phyloP scores from a whole-genome alignment of 2,329 filamentous ascomycete species.

The Parastagonospora avenae region DNA sequence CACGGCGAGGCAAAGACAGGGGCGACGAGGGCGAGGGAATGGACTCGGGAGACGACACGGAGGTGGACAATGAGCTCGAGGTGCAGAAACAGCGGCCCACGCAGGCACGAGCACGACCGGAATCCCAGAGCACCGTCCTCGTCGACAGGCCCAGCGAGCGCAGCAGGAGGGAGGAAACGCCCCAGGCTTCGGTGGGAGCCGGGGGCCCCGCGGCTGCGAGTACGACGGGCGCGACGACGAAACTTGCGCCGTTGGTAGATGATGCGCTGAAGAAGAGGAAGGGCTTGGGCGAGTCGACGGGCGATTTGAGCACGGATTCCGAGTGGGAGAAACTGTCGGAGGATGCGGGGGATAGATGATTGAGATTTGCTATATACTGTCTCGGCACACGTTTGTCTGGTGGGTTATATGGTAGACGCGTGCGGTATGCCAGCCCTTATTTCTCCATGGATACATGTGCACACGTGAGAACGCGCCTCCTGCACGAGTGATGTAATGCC shows the following conservation, averaged over 20 bases:
- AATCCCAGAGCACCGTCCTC: constrained; percentile 43
- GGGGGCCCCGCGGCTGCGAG: constrained; percentile 23
- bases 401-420: neutral
- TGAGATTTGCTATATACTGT: constrained; percentile 2
- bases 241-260: constrained; percentile 35
- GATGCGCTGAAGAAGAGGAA: constrained; percentile 53
- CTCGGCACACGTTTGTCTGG: constrained; percentile 2
- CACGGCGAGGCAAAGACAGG: constrained; percentile 53
- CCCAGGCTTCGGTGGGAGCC: constrained; percentile 15
- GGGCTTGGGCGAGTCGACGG: constrained; percentile 54
- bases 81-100: constrained; percentile 31
- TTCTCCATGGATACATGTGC: neutral
- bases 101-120: constrained; percentile 22
- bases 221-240: constrained; percentile 37
- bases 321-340: constrained; percentile 94
- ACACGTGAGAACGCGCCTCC: constrained; percentile 34
- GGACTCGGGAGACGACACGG: constrained; percentile 54
- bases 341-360: constrained; percentile 44
- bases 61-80: constrained; percentile 48
- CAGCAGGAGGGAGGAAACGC: constrained; percentile 21
- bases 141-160: constrained; percentile 33
- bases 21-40: constrained; percentile 43
- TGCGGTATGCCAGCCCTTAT: neutral
- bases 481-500: constrained; percentile 10
- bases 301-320: constrained; percentile 80